phyloP scores from a whole-genome alignment of 768 basidiomycete species.

The Hypsizygus marmoreus region DNA sequence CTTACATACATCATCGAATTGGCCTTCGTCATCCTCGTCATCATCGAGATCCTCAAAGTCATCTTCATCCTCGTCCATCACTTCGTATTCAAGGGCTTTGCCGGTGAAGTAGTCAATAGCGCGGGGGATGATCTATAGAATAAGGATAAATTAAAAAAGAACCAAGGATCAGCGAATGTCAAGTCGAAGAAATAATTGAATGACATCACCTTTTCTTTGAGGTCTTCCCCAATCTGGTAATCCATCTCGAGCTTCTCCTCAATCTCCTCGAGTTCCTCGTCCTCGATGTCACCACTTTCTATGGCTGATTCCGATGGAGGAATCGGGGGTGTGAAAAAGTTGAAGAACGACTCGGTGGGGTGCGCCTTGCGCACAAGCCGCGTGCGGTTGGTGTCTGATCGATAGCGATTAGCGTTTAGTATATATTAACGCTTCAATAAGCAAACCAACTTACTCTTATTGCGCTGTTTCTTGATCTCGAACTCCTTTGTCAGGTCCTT shows the following conservation, averaged over 20 bases:
- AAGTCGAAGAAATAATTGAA: background rate
- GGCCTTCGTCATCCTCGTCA: constrained; percentile 59
- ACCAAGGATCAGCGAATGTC: constrained; percentile 1
- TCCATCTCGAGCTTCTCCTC: constrained; percentile 95
- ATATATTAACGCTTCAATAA: constrained; percentile 3
- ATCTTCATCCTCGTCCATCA: constrained; percentile 55
- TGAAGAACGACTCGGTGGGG: constrained; percentile 96
- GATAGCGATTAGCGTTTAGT: constrained; percentile 5
- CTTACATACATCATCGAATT: constrained; percentile 60
- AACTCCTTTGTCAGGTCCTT: constrained; percentile 97
- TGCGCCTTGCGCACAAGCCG: constrained; percentile 83
- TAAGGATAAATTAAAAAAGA: constrained; percentile 1
- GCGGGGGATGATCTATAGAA: constrained; percentile 81
- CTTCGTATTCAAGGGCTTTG: constrained; percentile 87
- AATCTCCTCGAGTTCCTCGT: constrained; percentile 85
- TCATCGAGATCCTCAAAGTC: constrained; percentile 61
- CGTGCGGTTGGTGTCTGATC: constrained; percentile 77
- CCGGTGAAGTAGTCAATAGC: constrained; percentile 98
- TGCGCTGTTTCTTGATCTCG: constrained; percentile 99
- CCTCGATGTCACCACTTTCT: constrained; percentile 74
- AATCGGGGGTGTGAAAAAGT: constrained; percentile 89
- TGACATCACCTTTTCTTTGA: constrained; percentile 86
- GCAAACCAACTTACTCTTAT: constrained; percentile 75
- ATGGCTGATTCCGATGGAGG: constrained; percentile 69
- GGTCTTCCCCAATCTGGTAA: constrained; percentile 97